These are phyloP conservation scores for Lolium rigidum DNA, from an alignment of 176 grass and related monocot species.

Conservation along the genomic window DNA sequence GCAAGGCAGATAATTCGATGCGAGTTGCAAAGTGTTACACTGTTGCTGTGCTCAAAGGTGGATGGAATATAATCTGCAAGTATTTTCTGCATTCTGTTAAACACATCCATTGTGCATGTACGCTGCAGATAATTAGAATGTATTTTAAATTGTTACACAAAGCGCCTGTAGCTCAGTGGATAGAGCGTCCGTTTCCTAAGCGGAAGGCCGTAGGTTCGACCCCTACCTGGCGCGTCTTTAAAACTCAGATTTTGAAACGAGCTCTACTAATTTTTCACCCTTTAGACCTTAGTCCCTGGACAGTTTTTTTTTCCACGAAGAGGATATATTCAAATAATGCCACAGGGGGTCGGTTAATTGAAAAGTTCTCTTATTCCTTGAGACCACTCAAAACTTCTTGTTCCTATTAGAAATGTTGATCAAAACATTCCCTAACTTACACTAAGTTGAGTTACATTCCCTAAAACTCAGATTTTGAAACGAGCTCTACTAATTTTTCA, in stretches of 20 bases:
- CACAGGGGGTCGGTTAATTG: background rate
- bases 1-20: background rate
- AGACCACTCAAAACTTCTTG: background rate
- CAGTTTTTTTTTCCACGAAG: no score
- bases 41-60: background rate
- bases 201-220: conserved; percentile 85
- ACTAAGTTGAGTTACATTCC: background rate
- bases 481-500: no score
- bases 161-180: conserved; percentile 99
- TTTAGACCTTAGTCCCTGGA: no score
- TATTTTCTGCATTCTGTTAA: background rate
- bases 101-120: no score
- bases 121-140: no score
- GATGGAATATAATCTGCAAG: background rate
- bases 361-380: background rate
- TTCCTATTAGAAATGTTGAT: background rate
- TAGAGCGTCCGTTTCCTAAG: conserved; percentile 99
- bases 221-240: conserved; percentile 64
- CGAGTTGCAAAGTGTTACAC: background rate
- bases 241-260: no score
- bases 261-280: no score
- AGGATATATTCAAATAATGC: no score
- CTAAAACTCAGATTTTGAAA: no score
- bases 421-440: background rate
- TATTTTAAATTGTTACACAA: no score